Evolutionary conservation across 306 rosid species (phyloP).

Genomic region (Adenanthera pavonina): DNA sequence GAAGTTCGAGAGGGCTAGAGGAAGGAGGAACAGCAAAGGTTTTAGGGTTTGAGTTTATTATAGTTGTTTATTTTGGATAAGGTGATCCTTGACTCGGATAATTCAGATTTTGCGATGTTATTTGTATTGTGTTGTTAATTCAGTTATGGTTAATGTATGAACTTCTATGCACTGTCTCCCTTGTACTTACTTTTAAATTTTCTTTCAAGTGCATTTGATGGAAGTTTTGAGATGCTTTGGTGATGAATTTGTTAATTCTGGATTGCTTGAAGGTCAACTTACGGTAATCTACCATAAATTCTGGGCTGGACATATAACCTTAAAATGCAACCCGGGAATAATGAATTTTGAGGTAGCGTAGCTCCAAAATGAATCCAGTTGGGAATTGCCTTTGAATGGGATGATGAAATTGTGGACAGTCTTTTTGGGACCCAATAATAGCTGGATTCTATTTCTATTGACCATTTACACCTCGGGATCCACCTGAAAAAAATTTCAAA

Average conservation of each 20-base stretch:
- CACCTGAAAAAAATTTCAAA: no score
- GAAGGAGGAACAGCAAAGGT: constrained; percentile 79
- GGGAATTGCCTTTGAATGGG: no score
- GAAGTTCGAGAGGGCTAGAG: constrained; percentile 85
- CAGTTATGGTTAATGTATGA: constrained; percentile 17
- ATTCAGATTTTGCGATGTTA: constrained; percentile 30
- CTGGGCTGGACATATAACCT: no score
- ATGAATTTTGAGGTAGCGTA: no score
- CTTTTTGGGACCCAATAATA: no score
- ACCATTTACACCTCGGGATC: no score
- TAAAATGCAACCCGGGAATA: no score
- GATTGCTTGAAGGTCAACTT: neutral
- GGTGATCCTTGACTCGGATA: constrained; percentile 31
- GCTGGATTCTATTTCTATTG: no score
- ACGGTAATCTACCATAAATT: no score
- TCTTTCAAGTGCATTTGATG: neutral
- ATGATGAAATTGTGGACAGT: no score
- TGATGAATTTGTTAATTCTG: neutral
- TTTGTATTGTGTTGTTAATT: constrained; percentile 29
- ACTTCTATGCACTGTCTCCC: neutral
- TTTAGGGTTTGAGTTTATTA: constrained; percentile 60
- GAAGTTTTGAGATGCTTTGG: neutral
- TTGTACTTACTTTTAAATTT: neutral
- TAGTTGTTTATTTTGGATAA: constrained; percentile 24
- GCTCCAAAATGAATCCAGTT: no score